Conservation (phyloP, 2,329 filamentous ascomycete genomes). For the Colletotrichum lindemuthianum region DNA sequence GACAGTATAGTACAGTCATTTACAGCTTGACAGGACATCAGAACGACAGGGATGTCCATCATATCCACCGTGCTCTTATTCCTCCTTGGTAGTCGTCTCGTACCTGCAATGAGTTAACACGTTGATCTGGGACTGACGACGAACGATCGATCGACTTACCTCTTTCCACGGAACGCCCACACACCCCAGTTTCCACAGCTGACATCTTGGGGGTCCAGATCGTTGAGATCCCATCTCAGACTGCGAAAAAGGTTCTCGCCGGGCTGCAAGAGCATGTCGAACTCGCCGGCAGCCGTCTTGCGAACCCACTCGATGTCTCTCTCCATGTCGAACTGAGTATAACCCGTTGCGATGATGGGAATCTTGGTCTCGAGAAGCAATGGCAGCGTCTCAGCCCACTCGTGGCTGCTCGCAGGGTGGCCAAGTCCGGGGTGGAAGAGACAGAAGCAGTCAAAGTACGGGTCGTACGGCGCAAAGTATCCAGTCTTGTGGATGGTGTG, state of each 20-base stretch:
- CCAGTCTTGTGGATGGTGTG: conserved; percentile 93
- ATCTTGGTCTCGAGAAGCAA: conserved; percentile 94
- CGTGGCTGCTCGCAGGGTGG: conserved; percentile 90
- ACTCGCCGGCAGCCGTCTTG: conserved; percentile 86
- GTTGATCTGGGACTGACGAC: neutral
- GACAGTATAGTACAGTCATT: conserved; percentile 36
- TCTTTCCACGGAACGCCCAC: conserved; percentile 97
- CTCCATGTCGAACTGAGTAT: conserved; percentile 95
- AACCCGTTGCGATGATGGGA: conserved; percentile 93
- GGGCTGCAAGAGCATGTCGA: conserved; percentile 90
- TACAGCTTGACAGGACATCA: conserved; percentile 12
- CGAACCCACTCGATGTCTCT: conserved; percentile 91
- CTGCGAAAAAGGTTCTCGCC: conserved; percentile 96
- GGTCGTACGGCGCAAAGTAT: conserved; percentile 93
- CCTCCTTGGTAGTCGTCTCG: conserved; percentile 68
- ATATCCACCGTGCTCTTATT: conserved; percentile 4
- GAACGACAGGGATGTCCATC: neutral
- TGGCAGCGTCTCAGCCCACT: conserved; percentile 93
- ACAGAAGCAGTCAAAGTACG: conserved; percentile 98
- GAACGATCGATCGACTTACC: conserved; percentile 64
- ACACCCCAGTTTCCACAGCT: conserved; percentile 97
- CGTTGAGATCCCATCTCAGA: conserved; percentile 95
- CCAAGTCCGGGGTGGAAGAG: conserved; percentile 97
- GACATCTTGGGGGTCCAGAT: conserved; percentile 91
- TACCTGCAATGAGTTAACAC: conserved; percentile 58